These are phyloP conservation scores for Candida namnaoensis DNA, from an alignment of 805 yeast genomes.

Conservation along the genomic window DNA sequence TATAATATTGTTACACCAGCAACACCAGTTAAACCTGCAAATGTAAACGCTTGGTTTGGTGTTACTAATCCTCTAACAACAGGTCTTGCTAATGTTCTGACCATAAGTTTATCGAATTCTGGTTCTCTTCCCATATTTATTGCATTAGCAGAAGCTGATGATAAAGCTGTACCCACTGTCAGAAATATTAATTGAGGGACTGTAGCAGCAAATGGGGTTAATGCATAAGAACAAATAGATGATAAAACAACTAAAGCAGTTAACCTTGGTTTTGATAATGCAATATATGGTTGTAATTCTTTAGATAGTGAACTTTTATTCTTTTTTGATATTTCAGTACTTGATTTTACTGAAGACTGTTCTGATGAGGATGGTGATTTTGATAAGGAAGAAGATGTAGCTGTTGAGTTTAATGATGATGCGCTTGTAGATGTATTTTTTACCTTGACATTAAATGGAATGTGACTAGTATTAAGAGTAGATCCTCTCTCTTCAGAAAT, in stretches of 20 bases:
- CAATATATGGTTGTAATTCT: constrained; percentile 54
- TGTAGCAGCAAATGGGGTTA: constrained; percentile 79
- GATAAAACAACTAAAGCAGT: constrained; percentile 85
- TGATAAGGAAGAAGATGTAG: constrained; percentile 7
- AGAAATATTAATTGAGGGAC: constrained; percentile 60
- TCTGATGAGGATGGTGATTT: too few relatives aligned
- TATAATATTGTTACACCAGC: constrained; percentile 63
- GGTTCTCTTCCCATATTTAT: constrained; percentile 97
- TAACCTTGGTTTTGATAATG: constrained; percentile 84
- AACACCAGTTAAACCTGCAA: constrained; percentile 70
- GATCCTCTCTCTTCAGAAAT: constrained; percentile 6
- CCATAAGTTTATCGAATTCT: constrained; percentile 78
- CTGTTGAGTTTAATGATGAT: constrained; percentile 8
- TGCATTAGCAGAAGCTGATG: constrained; percentile 94
- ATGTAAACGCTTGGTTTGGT: constrained; percentile 67
- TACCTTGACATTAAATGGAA: constrained; percentile 53
- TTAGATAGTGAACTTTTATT: constrained; percentile 25
- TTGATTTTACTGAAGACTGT: too few relatives aligned
- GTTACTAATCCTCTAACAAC: constrained; percentile 78
- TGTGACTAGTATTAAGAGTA: constrained; percentile 14
- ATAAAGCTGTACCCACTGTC: constrained; percentile 77
- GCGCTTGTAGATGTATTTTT: constrained; percentile 18
- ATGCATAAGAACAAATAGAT: constrained; percentile 88
- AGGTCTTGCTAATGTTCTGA: constrained; percentile 82
- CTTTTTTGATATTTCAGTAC: too few relatives aligned